phyloP scores from a whole-genome alignment of 139 green algal genomes.

The Haematococcus sp. region DNA sequence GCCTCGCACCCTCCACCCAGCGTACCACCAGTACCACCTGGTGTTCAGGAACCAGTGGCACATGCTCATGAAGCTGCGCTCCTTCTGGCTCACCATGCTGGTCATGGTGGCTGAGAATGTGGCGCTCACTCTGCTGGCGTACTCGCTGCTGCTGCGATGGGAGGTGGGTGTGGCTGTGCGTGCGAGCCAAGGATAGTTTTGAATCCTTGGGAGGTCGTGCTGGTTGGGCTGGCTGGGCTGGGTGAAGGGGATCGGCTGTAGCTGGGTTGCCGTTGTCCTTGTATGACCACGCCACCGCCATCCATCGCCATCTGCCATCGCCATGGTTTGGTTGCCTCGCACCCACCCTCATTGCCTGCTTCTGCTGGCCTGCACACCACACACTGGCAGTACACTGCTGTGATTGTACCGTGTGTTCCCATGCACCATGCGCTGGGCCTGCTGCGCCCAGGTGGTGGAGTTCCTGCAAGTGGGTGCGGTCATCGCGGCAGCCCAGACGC shows the following conservation, averaged over 20 bases:
- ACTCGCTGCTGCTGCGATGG: slow-evolving; percentile 1
- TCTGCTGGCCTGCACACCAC: too few relatives aligned
- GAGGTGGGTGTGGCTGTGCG: not conserved
- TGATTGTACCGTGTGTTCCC: too few relatives aligned
- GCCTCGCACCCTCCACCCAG: not conserved
- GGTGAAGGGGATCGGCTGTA: not conserved
- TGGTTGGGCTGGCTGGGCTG: not conserved
- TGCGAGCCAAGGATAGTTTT: not conserved
- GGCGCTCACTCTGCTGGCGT: not conserved
- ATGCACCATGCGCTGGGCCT: too few relatives aligned
- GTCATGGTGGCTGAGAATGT: not conserved
- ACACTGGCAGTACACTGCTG: too few relatives aligned
- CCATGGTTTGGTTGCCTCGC: too few relatives aligned
- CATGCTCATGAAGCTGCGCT: not conserved
- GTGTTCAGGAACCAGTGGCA: slow-evolving; percentile 3
- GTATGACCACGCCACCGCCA: too few relatives aligned
- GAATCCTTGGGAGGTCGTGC: not conserved
- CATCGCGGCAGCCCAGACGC: too few relatives aligned
- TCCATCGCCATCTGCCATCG: too few relatives aligned
- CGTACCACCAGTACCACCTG: not conserved
- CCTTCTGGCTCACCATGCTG: slow-evolving; percentile 1
- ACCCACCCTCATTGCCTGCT: too few relatives aligned
- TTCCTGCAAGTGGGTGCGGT: too few relatives aligned
- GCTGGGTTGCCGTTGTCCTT: too few relatives aligned
- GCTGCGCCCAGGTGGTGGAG: too few relatives aligned